Base-by-base conservation (phyloP, 2,329 filamentous ascomycete species). In the Drechslerella coelobrocha region DNA sequence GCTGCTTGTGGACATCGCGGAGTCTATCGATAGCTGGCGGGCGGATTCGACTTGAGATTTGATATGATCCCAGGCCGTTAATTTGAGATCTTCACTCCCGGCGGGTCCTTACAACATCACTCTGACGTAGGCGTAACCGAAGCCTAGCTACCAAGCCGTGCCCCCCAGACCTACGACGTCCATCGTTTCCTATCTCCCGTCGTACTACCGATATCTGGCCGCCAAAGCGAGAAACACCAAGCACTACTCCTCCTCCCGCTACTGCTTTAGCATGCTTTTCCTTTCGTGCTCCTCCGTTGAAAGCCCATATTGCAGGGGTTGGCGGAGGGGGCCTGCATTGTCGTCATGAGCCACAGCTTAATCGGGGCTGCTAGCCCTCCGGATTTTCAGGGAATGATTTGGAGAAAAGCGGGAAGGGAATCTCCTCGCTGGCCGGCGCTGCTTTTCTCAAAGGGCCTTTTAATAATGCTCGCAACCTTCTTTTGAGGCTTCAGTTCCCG, bases 321-420 rank as follows among this genome's bases (percentile, higher is more conserved):
- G 12, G 29, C 29, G 6, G 29, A 31, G 5, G 23, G 21, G 23
- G 5, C 31, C 24, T 41, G 54, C 34, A 41, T 7, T 56, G 62
- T 61, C 62, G 55, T 68, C 62, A 68, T 61, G 50, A 50, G 37
- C 47, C 55, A 61, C 51, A 56, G 39, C 21, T 43, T 37, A 61
- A 60, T 60, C 19, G 27, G 12, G 41, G 37, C 24, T 59, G 47
- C 55, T 21, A 34, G 55, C 26, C 26, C 21, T 47, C 21, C 31
- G 47, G 31, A 29, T 52, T 52, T 24, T 19, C 19, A 29, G 43
- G 14, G 23, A 24, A 27, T 19, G 19, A 26, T 21, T 52, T 39
- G 37, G 23, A 52, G 48, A 24, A n/a, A 23, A 53, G 34, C 45
- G 41, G 41, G 10, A 45, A 21, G 41, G 6, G 41, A 45, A 45